Conservation (phyloP, 2,329 filamentous ascomycete genomes). For the Aspergillus sergii region DNA sequence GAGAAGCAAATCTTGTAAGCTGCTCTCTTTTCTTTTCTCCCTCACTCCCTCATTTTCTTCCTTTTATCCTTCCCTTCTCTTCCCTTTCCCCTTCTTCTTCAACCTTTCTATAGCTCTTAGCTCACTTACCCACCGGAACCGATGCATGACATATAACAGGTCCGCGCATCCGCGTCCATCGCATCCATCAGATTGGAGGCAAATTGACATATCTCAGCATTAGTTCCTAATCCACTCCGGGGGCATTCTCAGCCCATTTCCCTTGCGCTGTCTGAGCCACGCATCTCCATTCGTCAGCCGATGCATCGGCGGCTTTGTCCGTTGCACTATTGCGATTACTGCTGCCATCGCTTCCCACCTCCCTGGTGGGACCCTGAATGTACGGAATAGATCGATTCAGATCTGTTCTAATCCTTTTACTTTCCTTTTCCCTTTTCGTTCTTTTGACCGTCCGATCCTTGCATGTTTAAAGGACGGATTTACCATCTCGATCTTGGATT, state of each 20-base stretch:
- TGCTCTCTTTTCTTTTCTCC: background rate
- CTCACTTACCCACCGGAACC: slow-evolving; percentile 13
- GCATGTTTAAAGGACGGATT: background rate
- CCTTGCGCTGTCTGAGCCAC: slow-evolving; percentile 12
- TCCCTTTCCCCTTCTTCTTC: slow-evolving; percentile 6
- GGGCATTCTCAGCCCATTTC: slow-evolving; percentile 6
- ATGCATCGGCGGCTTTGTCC: slow-evolving; percentile 17
- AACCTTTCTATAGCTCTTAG: background rate
- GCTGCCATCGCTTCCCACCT: slow-evolving; percentile 1
- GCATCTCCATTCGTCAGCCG: slow-evolving; percentile 24
- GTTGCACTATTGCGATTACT: slow-evolving; percentile 8
- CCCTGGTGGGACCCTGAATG: slow-evolving; percentile 4
- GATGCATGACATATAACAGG: slow-evolving; percentile 28
- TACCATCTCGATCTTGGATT: background rate
- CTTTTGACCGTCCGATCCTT: background rate
- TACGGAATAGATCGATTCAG: slow-evolving; percentile 12
- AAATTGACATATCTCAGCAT: slow-evolving; percentile 24
- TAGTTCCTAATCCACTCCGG: slow-evolving; percentile 7
- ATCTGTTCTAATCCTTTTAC: background rate
- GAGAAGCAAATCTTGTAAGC: background rate
- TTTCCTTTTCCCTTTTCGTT: slow-evolving; percentile 5
- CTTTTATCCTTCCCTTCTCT: background rate
- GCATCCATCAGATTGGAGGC: slow-evolving; percentile 15
- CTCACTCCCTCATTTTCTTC: background rate
- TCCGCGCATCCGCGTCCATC: slow-evolving; percentile 16